Base-by-base conservation (phyloP, 1,139 yeast species). In the Zhuliangozyma parablackwelliae region DNA sequence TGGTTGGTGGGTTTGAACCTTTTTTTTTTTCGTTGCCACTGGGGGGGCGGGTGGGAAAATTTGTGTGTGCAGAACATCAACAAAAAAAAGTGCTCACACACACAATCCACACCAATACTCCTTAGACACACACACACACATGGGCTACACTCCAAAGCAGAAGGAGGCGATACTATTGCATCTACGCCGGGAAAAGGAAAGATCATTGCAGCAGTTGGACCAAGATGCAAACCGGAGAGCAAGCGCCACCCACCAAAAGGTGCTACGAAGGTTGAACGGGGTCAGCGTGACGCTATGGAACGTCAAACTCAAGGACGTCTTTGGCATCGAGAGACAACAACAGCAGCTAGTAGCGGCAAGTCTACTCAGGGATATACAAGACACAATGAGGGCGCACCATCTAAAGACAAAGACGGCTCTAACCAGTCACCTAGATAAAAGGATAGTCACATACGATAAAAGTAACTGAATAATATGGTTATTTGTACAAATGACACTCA, bases 301-400 rank as follows among this genome's bases (percentile, higher is more conserved):
- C 38, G 64, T 67, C 6, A 60, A 56, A 39, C 49, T 70, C 25
- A 59, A 56, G 34, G 68, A 69, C 40, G 63, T 65, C 10, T 50
- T 77, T 25, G 59, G 59, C 37, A 57, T 72, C 5, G 82, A 77
- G 43, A 46, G 81, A 32, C 64, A 57, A 31, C 60, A 64, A 30
- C 54, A 55, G 24, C 54, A 55, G 24, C 60, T 72, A 2, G 53
- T 60, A 5, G 43, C 61, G 6, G 54, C 50, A 42, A 57, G 44
- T 21, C 54, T 60, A 41, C 53, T 55, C 28, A 51, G 42, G n/a
- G 73, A 67, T 39, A 50, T 69, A 10, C 51, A 54, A 35, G 48
- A 44, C 31, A 37, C 44, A 38, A 45, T 47, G 28, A 34, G 30
- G 28, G 32, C 29, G 13, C 12, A 16, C 16, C 16, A 16, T 16